Evolutionary conservation across 1,284 basidiomycete genomes (phyloP).

Genomic region (Vanrija pseudolonga): DNA sequence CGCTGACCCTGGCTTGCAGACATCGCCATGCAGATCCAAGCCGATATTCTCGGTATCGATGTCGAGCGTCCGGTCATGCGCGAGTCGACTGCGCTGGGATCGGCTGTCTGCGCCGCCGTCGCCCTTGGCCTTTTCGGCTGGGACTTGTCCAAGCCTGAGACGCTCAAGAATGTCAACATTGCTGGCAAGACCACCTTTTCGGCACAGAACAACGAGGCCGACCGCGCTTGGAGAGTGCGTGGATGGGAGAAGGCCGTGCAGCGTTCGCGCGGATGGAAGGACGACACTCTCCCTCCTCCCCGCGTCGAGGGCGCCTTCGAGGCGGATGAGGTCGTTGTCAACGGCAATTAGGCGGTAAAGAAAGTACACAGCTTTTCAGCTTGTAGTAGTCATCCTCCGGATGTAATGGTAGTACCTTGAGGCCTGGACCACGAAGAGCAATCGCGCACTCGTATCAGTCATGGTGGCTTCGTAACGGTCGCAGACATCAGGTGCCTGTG

Average conservation of each 20-base stretch:
- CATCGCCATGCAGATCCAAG: conserved; percentile 86
- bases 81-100: conserved; percentile 95
- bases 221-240: conserved; percentile 62
- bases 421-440: too few species aligned
- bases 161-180: conserved; percentile 82
- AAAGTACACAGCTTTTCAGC: too few species aligned
- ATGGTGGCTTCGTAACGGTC: too few species aligned
- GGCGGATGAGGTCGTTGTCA: not conserved
- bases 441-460: too few species aligned
- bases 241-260: conserved; percentile 83
- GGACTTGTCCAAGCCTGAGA: conserved; percentile 81
- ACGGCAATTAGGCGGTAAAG: not conserved
- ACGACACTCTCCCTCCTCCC: not conserved
- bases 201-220: conserved; percentile 58
- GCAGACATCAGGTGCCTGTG: too few species aligned
- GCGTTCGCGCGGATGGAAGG: conserved; percentile 68
- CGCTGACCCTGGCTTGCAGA: conserved; percentile 7
- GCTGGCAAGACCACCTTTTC: conserved; percentile 70
- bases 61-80: conserved; percentile 93
- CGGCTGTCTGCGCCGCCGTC: conserved; percentile 88
- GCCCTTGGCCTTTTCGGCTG: conserved; percentile 90
- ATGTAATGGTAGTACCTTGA: too few species aligned
- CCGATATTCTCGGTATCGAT: conserved; percentile 86
- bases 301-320: conserved; percentile 4
- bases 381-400: too few species aligned